Base-by-base conservation (phyloP, 2,329 filamentous ascomycete species). In the Cladosporium sp. region DNA sequence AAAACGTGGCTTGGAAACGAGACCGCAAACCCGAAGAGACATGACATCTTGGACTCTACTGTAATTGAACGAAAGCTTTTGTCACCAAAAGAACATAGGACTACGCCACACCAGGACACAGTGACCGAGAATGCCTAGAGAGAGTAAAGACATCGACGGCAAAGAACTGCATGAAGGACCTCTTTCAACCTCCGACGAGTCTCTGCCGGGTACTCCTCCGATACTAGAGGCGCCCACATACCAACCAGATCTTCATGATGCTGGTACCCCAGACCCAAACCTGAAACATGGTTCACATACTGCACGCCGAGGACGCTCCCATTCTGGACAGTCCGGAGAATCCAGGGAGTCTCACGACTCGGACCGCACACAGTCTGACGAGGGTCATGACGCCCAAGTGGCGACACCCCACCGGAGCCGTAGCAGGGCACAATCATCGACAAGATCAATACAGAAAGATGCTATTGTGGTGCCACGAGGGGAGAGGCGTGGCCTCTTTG, bases 401-500 rank as follows among this genome's bases (percentile, higher is more conserved):
- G 56, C 60, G 11, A 54, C 58, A n/a, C 55, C 61, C 3, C 61
- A 61, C 19, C 55, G 61, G 5, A 56, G 49, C 8, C 56, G 58
- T 11, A 64, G 60, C 41, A 58, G 60, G 28, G 58, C 62, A 28
- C 59, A 58, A 37, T 66, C 63, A 4, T 61, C 59, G 4, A 53
- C 53, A 3, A 56, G 62, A 19, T 65, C 64, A 10, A 52, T 62
- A 5, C 46, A 51, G 2, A 58, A 53, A n/a, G 61, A 61, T 58
- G 68, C 60, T 51, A 58, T 74, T 13, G 67, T 72, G 45, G 74
- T 85, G 1, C 76, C 80, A 2, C 70, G 76, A 34, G 61, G 67
- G 1, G 68, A 81, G 56, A 79, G 89, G 45, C 77, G 89, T 62
- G 91, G 91, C 0, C 73, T 95, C 1, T 77, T 95, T 44, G 84